Conservation (phyloP, 208 protist species). For the Trypanosomatidae sp. region DNA sequence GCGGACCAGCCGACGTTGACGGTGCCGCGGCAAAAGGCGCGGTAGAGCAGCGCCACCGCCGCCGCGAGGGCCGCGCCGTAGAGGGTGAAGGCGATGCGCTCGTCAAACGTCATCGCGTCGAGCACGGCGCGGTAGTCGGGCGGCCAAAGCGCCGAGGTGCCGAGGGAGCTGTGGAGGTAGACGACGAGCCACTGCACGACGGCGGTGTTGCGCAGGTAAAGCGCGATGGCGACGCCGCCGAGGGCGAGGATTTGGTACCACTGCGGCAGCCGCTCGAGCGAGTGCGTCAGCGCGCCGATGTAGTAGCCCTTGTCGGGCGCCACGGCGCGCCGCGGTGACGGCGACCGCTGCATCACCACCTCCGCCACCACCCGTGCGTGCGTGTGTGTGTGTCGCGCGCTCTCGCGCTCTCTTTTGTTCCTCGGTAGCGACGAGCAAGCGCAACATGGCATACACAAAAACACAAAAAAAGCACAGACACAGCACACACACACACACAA, state of each 20-base stretch:
- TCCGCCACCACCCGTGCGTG: too few species aligned
- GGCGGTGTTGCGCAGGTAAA: conserved; percentile 53
- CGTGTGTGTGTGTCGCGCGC: too few species aligned
- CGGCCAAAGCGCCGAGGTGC: conserved; percentile 62
- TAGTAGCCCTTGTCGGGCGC: conserved; percentile 14
- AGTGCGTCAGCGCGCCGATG: conserved; percentile 51
- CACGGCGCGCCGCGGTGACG: neutral
- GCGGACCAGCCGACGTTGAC: conserved; percentile 19
- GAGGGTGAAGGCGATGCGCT: conserved; percentile 71
- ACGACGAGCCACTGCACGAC: conserved; percentile 56
- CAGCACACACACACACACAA: too few species aligned
- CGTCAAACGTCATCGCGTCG: conserved; percentile 71
- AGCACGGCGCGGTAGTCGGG: conserved; percentile 50
- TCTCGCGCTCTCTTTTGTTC: too few species aligned
- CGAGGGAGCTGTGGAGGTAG: conserved; percentile 69
- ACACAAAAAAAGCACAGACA: too few species aligned
- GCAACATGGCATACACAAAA: too few species aligned
- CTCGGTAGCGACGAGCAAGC: too few species aligned
- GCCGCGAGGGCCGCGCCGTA: conserved; percentile 57
- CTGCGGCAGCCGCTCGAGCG: conserved; percentile 58
- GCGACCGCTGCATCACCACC: neutral
- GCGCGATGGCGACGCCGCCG: conserved; percentile 43
- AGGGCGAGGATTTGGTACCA: conserved; percentile 72
- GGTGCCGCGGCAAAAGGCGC: conserved; percentile 32
- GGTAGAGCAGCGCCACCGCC: conserved; percentile 25